Conservation (phyloP, 129 eudicot genomes). For the Artemisia argyi region DNA sequence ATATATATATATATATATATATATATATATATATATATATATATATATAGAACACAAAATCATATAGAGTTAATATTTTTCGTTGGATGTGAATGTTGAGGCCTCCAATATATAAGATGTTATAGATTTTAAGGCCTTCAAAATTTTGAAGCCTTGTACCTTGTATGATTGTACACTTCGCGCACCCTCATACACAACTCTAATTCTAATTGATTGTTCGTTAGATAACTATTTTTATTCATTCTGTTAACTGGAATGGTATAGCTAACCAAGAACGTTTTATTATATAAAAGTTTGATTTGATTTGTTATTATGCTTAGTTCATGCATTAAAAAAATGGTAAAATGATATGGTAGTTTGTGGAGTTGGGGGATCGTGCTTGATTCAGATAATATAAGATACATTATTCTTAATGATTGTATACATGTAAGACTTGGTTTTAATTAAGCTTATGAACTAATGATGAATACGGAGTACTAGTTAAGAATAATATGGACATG, state of each 20-base stretch:
- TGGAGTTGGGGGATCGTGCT: constrained; percentile 4
- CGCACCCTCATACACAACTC: too few relatives aligned
- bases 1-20: too few relatives aligned
- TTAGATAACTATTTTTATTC: background rate
- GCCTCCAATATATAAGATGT: too few relatives aligned
- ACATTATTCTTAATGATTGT: background rate
- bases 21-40: too few relatives aligned
- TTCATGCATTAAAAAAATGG: constrained; percentile 9
- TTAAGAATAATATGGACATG: background rate
- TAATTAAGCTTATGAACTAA: background rate
- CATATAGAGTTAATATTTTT: too few relatives aligned
- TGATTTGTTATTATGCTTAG: background rate
- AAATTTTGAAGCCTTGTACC: too few relatives aligned
- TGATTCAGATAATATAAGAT: background rate
- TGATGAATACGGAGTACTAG: background rate
- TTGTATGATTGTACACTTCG: too few relatives aligned
- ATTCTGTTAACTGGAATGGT: background rate
- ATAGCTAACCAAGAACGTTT: background rate
- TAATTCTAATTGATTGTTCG: too few relatives aligned
- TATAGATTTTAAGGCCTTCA: too few relatives aligned
- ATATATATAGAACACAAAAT: too few relatives aligned
- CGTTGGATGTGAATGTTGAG: too few relatives aligned
- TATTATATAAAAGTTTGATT: background rate
- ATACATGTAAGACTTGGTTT: background rate
- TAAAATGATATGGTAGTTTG: background rate